Percentiles rank a stretch among this genome's conserved stretches.
Evolutionary conservation across 2,329 filamentous ascomycete genomes (phyloP).

Genomic region (Amauroascus verrucosus): DNA sequence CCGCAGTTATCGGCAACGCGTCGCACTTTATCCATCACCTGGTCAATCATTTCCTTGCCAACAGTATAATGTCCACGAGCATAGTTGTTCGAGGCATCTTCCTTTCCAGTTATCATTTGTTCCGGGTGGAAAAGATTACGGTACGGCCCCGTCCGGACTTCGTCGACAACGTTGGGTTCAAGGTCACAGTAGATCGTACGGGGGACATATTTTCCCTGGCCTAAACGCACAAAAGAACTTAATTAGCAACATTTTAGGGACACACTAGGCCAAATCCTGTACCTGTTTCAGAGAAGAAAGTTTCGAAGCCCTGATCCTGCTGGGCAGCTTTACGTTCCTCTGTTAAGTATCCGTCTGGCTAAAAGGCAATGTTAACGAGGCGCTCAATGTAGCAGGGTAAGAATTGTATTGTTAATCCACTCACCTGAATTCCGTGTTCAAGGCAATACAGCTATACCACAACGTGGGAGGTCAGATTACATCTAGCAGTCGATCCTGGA

Average conservation of each 20-base stretch:
- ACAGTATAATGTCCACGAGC: constrained; percentile 99
- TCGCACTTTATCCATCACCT: constrained; percentile 94
- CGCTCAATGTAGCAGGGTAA: not conserved
- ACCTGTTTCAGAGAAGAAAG: constrained; percentile 99
- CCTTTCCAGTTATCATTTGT: constrained; percentile 99
- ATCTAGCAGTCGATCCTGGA: not conserved
- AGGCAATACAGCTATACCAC: constrained; percentile 88
- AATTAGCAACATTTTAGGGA: constrained; percentile 15
- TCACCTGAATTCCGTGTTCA: constrained; percentile 97
- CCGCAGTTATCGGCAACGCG: constrained; percentile 96
- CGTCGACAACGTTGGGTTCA: constrained; percentile 98
- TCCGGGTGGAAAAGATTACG: constrained; percentile 96
- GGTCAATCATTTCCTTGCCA: constrained; percentile 97
- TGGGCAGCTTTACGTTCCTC: constrained; percentile 92
- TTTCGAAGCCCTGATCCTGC: constrained; percentile 96
- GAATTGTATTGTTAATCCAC: too few relatives aligned
- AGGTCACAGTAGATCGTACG: constrained; percentile 99
- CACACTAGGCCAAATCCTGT: constrained; percentile 35
- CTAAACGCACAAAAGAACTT: constrained; percentile 37
- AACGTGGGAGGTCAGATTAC: not conserved
- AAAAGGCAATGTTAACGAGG: not conserved
- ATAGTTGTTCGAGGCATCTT: constrained; percentile 99
- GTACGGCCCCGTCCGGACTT: constrained; percentile 96
- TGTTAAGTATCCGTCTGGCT: constrained; percentile 98
- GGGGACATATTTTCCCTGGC: constrained; percentile 97